phyloP scores from a whole-genome alignment of 2,329 filamentous ascomycete species.

The Colletotrichum sp. region DNA sequence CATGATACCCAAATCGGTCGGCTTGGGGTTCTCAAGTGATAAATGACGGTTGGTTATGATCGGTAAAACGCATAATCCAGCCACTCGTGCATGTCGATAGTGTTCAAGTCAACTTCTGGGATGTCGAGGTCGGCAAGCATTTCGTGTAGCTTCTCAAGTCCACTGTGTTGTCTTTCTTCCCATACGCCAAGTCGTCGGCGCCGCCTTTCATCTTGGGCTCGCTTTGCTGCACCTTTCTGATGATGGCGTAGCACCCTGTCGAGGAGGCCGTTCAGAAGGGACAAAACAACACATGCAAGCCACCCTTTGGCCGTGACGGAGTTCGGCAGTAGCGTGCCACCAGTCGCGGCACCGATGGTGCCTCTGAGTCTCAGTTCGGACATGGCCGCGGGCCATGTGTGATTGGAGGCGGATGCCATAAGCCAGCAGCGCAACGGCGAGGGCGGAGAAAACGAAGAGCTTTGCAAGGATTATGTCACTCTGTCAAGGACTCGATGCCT shows the following conservation, averaged over 20 bases:
- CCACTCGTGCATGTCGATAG: conserved; percentile 16
- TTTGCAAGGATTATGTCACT: not conserved
- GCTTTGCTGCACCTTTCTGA: not conserved
- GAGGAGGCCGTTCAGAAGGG: conserved; percentile 1
- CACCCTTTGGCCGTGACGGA: not conserved
- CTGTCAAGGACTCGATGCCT: not conserved
- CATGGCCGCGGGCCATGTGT: not conserved
- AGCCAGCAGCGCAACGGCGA: not conserved
- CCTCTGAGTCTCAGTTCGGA: not conserved
- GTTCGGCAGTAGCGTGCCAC: not conserved
- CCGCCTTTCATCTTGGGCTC: not conserved
- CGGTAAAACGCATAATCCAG: conserved; percentile 11
- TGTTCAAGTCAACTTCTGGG: conserved; percentile 8
- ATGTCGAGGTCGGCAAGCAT: conserved; percentile 2
- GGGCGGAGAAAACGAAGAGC: not conserved
- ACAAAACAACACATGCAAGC: not conserved
- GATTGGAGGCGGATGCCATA: not conserved
- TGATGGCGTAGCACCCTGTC: not conserved
- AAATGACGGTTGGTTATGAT: not conserved
- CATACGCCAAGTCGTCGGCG: conserved; percentile 2
- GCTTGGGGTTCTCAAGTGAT: not conserved
- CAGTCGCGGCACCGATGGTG: not conserved
- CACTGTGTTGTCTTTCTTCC: conserved; percentile 9
- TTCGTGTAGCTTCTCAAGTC: conserved; percentile 13
- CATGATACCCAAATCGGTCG: not conserved